These are phyloP conservation scores for Pythium rishiriense DNA, from an alignment of 352 stramenopile genomes.

Conservation along the genomic window DNA sequence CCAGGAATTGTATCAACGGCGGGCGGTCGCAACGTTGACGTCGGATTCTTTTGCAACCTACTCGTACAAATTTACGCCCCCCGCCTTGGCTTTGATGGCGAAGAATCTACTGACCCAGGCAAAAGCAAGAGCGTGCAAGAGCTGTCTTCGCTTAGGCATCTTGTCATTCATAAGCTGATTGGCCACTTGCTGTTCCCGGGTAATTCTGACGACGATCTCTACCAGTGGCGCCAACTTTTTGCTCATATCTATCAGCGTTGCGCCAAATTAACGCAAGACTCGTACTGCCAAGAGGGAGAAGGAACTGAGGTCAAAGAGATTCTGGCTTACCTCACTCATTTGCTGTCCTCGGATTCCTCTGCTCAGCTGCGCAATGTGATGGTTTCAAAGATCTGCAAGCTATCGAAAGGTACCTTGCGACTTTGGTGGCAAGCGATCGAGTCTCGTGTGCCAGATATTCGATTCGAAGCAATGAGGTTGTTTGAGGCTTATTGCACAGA, in stretches of 20 bases:
- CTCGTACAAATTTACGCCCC: constrained; percentile 66
- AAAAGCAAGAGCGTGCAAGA: constrained; percentile 39
- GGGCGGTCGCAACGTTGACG: constrained; percentile 39
- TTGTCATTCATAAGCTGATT: constrained; percentile 75
- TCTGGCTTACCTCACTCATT: constrained; percentile 55
- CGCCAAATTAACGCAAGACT: constrained; percentile 24
- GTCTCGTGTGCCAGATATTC: constrained; percentile 44
- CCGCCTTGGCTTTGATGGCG: constrained; percentile 24
- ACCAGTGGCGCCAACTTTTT: constrained; percentile 69
- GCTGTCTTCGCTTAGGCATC: constrained; percentile 28
- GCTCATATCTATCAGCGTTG: constrained; percentile 57
- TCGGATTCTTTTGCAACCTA: constrained; percentile 78
- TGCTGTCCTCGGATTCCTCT: constrained; percentile 26
- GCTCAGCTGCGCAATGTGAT: constrained; percentile 28
- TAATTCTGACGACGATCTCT: constrained; percentile 31
- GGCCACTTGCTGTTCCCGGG: constrained; percentile 59
- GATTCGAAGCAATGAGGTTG: constrained; percentile 56
- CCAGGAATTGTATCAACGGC: not conserved
- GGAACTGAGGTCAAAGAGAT: constrained; percentile 60
- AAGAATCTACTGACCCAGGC: constrained; percentile 25
- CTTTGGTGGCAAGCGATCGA: constrained; percentile 68
- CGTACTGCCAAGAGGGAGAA: constrained; percentile 27
- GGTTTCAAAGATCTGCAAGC: constrained; percentile 39
- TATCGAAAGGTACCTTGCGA: constrained; percentile 66
- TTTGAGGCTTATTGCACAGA: constrained; percentile 76